Conservation (phyloP, 129 eudicot genomes). For the Tagetes erecta region DNA sequence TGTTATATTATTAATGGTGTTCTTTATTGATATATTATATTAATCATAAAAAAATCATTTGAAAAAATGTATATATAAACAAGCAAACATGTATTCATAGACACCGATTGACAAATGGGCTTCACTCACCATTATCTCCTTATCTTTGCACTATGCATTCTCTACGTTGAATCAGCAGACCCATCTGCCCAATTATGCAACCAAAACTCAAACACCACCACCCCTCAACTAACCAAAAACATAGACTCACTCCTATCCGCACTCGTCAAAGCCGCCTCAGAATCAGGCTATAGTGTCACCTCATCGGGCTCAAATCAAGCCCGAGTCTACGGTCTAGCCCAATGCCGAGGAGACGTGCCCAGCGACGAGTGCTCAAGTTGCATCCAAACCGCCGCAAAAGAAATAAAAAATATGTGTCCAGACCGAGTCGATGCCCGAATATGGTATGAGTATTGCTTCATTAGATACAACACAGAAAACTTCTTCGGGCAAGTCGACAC, state of each 20-base stretch:
- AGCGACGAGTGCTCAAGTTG: slow-evolving; percentile 63
- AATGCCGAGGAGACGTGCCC: slow-evolving; percentile 85
- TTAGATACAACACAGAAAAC: slow-evolving; percentile 51
- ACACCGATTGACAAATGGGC: neutral
- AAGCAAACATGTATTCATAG: too few relatives aligned
- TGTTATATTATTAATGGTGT: too few relatives aligned
- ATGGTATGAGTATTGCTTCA: slow-evolving; percentile 86
- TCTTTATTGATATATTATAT: too few relatives aligned
- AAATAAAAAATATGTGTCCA: slow-evolving; percentile 50
- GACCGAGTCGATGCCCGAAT: slow-evolving; percentile 60
- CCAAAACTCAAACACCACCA: slow-evolving; percentile 29
- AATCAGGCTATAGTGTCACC: slow-evolving; percentile 41
- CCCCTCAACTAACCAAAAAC: slow-evolving; percentile 39
- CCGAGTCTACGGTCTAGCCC: slow-evolving; percentile 72
- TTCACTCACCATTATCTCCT: slow-evolving; percentile 21
- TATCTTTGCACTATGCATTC: slow-evolving; percentile 32
- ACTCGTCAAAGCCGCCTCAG: slow-evolving; percentile 39
- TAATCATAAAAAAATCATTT: neutral
- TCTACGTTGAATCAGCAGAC: slow-evolving; percentile 43
- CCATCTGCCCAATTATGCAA: slow-evolving; percentile 46
- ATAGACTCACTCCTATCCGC: slow-evolving; percentile 37
- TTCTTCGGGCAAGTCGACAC: slow-evolving; percentile 70
- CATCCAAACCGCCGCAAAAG: slow-evolving; percentile 60
- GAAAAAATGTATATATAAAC: slow-evolving; percentile 17
- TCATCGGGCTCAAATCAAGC: slow-evolving; percentile 41